These are phyloP conservation scores for Pichia membranifaciens DNA, from an alignment of 805 yeast genomes.

Conservation along the genomic window DNA sequence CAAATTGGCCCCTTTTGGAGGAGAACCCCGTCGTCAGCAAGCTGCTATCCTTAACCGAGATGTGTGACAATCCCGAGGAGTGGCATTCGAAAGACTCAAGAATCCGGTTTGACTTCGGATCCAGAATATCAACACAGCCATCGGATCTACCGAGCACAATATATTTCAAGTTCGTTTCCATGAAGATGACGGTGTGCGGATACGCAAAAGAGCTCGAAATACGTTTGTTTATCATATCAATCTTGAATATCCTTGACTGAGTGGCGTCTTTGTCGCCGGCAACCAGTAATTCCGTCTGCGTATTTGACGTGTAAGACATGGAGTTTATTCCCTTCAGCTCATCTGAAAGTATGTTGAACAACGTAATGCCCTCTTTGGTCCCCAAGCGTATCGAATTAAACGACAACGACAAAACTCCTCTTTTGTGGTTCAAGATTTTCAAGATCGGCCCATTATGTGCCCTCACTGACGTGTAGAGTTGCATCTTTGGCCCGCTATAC, in stretches of 20 bases:
- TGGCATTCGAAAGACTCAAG: constrained; percentile 55
- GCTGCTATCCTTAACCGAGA: constrained; percentile 59
- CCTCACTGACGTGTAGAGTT: constrained; percentile 51
- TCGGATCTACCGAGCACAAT: constrained; percentile 52
- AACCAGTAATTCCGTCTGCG: constrained; percentile 40
- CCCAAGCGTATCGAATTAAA: constrained; percentile 46
- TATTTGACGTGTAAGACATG: constrained; percentile 38
- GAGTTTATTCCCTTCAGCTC: constrained; percentile 31
- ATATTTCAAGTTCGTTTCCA: constrained; percentile 48
- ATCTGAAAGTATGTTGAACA: constrained; percentile 28
- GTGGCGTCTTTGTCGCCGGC: constrained; percentile 33
- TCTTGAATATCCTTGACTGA: constrained; percentile 31
- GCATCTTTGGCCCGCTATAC: constrained; percentile 40
- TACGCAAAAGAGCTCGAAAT: constrained; percentile 36
- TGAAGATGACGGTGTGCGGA: constrained; percentile 38
- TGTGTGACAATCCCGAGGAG: constrained; percentile 54
- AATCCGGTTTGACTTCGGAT: constrained; percentile 42
- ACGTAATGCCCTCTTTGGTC: constrained; percentile 50
- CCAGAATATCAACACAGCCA: constrained; percentile 61
- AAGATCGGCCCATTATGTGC: constrained; percentile 47
- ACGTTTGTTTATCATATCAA: constrained; percentile 38
- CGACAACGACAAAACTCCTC: constrained; percentile 56
- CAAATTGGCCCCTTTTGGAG: constrained; percentile 49
- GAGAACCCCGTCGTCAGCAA: constrained; percentile 81
- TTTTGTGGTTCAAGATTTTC: constrained; percentile 48